Base-by-base conservation (phyloP, 2,329 filamentous ascomycete genomes). In the Trichophyton mentagrophytes region DNA sequence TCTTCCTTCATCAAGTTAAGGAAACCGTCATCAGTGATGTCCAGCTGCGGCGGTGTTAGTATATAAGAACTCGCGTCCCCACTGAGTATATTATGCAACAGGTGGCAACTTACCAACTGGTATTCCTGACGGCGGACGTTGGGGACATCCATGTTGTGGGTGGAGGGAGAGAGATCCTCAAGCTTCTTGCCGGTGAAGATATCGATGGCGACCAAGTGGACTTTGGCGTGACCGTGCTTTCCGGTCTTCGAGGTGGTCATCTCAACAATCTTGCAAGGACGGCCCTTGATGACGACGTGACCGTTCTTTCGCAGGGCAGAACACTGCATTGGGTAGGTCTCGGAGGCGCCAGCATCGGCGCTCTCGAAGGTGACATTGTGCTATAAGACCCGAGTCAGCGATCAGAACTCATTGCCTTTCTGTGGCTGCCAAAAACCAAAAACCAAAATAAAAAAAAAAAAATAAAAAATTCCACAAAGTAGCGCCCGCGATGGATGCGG, bases 181-280 rank as follows among this genome's bases (percentile, higher is more conserved):
- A 96, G 85, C 87, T 99, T 99, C 89, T 96, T 99, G 85, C 84
- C 84, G 68, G 91, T 99, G 87, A 99, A 99, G 83, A 99, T 97
- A 78, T 99, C 93, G 77, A 95, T 85, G 76, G 90, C 93, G 74
- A 96, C 88, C 72, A 99, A 82, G 82, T 99, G 92, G 78, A 99
- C 93, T 87, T 99, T 99, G 81, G 93, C 93, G 89, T 99, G 95
- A 79, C 93, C 93, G 88, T 99, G 93, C 90, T 99, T 99, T 81
- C 93, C 93, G 70, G 93, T 99, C 91, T 99, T 99, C 79, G 93
- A 99, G 82, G 93, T 99, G 70, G 90, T 96, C 95, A 99, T 99
- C 76, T 99, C 93, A 79, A 97, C 89, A 73, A 99, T 99, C 89
- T 97, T 99, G 91, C 93, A 99, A 72, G 93, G 95, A 72, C 93